These are phyloP conservation scores for Colletotrichum sp. DNA, from an alignment of 2,329 filamentous ascomycete species.

Conservation along the genomic window DNA sequence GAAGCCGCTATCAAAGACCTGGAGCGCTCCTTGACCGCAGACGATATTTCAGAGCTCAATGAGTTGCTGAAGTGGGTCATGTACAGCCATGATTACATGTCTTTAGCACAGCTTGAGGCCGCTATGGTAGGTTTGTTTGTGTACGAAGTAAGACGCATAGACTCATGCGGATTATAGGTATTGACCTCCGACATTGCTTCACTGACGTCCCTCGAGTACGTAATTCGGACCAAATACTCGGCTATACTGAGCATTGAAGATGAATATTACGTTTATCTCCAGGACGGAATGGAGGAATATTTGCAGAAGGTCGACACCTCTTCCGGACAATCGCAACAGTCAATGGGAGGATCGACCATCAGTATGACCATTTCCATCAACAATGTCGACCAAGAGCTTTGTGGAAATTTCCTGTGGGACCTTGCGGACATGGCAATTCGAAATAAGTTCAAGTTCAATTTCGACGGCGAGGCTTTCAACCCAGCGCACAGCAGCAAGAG, in stretches of 20 bases:
- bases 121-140: background rate
- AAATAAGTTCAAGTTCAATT: background rate
- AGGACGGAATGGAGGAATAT: background rate
- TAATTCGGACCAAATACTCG: background rate
- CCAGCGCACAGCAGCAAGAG: background rate
- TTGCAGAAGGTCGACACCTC: background rate
- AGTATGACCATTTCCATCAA: background rate
- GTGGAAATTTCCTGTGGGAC: background rate
- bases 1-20: background rate
- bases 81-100: background rate
- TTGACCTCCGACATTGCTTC: background rate
- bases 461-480: background rate
- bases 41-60: background rate
- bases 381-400: background rate
- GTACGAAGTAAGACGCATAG: background rate
- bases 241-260: background rate
- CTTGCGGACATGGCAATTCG: background rate
- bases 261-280: background rate
- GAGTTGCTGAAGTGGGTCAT: background rate
- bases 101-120: background rate
- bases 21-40: background rate
- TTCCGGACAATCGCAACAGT: background rate
- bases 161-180: background rate
- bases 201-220: background rate
- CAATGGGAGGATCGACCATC: background rate